Base-by-base conservation (phyloP, 73 alveolate species). In the Paramecium pentaurelia region DNA sequence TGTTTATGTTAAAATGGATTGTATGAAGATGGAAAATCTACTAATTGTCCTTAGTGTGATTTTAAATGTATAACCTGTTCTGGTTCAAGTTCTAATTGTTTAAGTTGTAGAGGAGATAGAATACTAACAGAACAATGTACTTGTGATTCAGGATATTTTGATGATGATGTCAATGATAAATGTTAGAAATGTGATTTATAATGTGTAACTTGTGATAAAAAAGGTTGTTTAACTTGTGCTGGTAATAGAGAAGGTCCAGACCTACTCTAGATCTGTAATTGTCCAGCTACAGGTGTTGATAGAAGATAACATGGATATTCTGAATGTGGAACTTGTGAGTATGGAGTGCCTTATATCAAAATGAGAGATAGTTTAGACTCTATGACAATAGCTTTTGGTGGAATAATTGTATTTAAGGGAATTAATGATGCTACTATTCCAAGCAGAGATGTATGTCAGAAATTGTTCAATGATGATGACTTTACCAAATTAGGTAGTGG, bases 161-260 rank as follows among this genome's bases (percentile, higher is more conserved):
- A 71, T 32, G 86, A 71, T 30, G 86, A 36, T 30, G 27, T 30
- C 36, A 25, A 36, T 71, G 49, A 28, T 32, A 18, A 28, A 71
- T 71, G 86, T 34, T 32, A 28, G 28, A 10, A 10, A 71, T 71
- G 86, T 71, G 49, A 32, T 71, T 30, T 36, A 30, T 28, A 25
- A 28, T 71, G 86, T 71, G 34, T 36, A 6, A 28, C 49, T 28
- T 71, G 86, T 71, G 58, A 71, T 34, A 71, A 71, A 71, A 71
- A 28, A 8, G 58, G 59, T 30, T 71, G 86, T 34, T 18, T 37
- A 40, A 40, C 88, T 18, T 75, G 88, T 40, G 58, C 60, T 32
- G 88, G 88, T 14, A 75, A 75, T 75, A 75, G 88, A 75, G 88
- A 68, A 32, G 58, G 88, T 16, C 60, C 88, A 34, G 49, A 75